phyloP scores from a whole-genome alignment of 73 alveolate species.

The Paramecium biaurelia region DNA sequence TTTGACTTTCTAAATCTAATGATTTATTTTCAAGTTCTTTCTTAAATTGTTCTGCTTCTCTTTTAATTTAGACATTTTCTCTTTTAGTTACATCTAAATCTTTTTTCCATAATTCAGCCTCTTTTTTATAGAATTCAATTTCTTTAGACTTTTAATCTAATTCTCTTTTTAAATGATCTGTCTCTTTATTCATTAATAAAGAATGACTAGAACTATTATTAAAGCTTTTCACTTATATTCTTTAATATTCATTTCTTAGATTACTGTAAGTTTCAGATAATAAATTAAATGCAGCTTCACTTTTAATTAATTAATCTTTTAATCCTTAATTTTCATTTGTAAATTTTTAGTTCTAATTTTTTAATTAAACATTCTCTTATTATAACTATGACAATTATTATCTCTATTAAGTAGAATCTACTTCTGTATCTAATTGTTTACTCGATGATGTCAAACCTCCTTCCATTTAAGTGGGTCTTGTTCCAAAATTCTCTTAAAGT shows the following conservation, averaged over 20 bases:
- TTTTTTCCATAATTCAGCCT: conserved; percentile 22
- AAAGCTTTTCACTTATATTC: background rate
- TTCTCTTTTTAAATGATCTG: background rate
- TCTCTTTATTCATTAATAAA: background rate
- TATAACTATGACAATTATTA: background rate
- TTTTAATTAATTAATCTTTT: background rate
- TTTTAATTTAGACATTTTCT: background rate
- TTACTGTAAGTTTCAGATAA: conserved; percentile 2
- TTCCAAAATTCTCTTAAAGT: background rate
- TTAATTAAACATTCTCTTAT: background rate
- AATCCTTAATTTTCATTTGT: background rate
- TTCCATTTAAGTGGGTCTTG: background rate
- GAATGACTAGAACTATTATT: conserved; percentile 34
- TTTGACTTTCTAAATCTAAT: background rate
- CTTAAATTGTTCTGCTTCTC: background rate
- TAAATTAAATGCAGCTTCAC: conserved; percentile 12
- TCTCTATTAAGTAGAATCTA: background rate
- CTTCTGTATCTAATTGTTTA: background rate
- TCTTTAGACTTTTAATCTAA: background rate
- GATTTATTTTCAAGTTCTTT: background rate
- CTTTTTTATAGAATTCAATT: background rate
- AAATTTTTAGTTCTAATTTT: background rate
- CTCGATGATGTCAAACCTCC: background rate
- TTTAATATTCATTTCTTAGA: conserved; percentile 12
- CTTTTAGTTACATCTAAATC: background rate